Evolutionary conservation across 208 protist species (phyloP), one percentile per base, ranked within the genome.

Genomic region (Leishmania gerbilli): DNA sequence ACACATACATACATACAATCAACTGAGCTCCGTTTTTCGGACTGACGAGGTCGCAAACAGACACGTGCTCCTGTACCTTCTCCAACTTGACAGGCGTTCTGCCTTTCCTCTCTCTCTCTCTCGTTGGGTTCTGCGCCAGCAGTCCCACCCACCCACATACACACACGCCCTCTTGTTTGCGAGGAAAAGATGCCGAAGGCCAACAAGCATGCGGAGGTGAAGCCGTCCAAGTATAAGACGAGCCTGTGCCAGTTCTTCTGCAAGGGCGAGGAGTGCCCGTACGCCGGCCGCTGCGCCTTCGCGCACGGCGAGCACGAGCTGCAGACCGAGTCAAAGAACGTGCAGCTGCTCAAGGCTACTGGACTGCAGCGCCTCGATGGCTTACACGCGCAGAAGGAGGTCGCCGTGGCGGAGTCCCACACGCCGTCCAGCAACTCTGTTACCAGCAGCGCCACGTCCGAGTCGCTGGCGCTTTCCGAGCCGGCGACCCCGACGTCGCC

Each of bases 191-290:
- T 89, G 88, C 74, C 84, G 19, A 88, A 89, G 79, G 78, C 76
- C 37, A 89, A 85, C 84, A 87, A 89, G 45, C 80, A 85, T 58
- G 91, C 84, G 13, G 90, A 95, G 74, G 91, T 97, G 47, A 95
- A 97, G 83, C 94, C 92, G n/a, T 95, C 91, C 71, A 97, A 97
- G 83, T 97, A 89, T 87, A 95, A 95, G 85, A 97, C 94, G 17
- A 83, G 82, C 47, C 74, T 95, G 8, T 97, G 94, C 87, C 89
- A 93, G 72, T 93, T 89, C 86, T 97, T 88, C 68, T 8, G 84
- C 6, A 87, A 88, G 58, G 79, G 88, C 40, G 81, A 90, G 78
- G 85, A 88, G 71, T 97, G 94, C 84, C 91, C 91, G 0, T 97
- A 91, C 76, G 90, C 86, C 1, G 71, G 34, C n/a, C 90, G 88